Base-by-base conservation (phyloP, 768 basidiomycete genomes). In the Boletus edulis region DNA sequence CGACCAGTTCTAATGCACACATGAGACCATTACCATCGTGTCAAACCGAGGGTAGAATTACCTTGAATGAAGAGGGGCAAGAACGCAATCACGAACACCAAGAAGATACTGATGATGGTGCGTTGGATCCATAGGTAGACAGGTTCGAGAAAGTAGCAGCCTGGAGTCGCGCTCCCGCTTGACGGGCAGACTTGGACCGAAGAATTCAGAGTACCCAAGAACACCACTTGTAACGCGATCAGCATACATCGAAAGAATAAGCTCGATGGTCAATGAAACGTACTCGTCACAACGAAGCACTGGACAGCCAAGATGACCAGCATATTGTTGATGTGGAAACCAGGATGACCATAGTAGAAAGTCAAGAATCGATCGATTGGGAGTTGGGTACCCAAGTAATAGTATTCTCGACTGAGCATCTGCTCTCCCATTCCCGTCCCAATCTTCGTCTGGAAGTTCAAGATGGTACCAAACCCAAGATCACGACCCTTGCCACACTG, bases 341-440 rank as follows among this genome's bases (percentile, higher is more conserved):
- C 97, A 43, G 97, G 97, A 72, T 98, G 97, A 45, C 94, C 95
- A 64, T 99, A 99, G 78, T 99, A 98, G 81, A 98, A 99, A 47
- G 97, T 99, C 73, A 99, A 77, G 86, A 99, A 99, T 43, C 97
- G 86, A 71, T 99, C 97, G 69, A 98, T 87, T 37, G 97, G 95
- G 50, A 99, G 82, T 69, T 98, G 97, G 22, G 97, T 99, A 29
- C 97, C 97, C 59, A 99, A 75, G 67, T 98, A 98, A 73, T 99
- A 99, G 72, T 99, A 98, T 74, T 98, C 97, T 59, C 97, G 85
- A 75, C 94, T 97, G 66, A 99, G 82, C 92, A 98, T 93, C 73
- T 99, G 97, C 71, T 99, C 97, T 37, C 97, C 97, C 97, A 99
- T 99, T 72, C 97, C 97, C n/a, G 95, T 98, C 13, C 97, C 96